A percentile compares a stretch with the other conserved stretches of the same genome.
These are phyloP conservation scores for Trametes punicea DNA, from an alignment of 768 basidiomycete species.

Conservation along the genomic window DNA sequence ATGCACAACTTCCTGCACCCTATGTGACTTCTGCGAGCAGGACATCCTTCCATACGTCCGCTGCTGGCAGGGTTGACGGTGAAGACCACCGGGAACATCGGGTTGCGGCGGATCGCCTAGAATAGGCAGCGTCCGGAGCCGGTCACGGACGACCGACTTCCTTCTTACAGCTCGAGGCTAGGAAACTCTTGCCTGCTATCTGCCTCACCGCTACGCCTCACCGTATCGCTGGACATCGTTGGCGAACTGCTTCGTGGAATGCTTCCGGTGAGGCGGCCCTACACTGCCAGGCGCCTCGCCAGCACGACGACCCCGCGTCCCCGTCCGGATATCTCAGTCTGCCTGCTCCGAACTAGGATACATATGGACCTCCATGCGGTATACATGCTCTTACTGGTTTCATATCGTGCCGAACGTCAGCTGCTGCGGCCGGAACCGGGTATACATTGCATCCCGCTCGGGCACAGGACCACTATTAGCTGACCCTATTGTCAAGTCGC, in stretches of 20 bases:
- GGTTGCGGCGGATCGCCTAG: background rate
- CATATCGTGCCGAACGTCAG: no score
- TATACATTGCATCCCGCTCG: background rate
- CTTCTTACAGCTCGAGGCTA: background rate
- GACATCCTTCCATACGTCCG: conserved; percentile 1
- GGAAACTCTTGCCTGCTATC: background rate
- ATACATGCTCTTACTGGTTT: background rate
- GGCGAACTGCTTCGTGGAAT: background rate
- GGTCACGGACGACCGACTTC: background rate
- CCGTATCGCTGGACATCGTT: background rate
- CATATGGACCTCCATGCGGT: conserved; percentile 2
- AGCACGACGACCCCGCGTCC: background rate
- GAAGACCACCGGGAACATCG: background rate
- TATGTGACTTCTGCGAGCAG: no score
- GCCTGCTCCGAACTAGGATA: background rate
- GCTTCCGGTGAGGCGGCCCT: background rate
- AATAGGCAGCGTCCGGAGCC: background rate
- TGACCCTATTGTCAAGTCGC: background rate
- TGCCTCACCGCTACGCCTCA: background rate
- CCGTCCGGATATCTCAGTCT: background rate
- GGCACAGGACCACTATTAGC: background rate
- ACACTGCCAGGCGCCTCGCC: background rate
- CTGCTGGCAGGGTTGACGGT: background rate
- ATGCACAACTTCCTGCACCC: no score
- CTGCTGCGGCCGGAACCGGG: no score